Evolutionary conservation across 495 filamentous ascomycete species (phyloP), one percentile per base, ranked within the genome.

Genomic region (Emericellopsis terricola): DNA sequence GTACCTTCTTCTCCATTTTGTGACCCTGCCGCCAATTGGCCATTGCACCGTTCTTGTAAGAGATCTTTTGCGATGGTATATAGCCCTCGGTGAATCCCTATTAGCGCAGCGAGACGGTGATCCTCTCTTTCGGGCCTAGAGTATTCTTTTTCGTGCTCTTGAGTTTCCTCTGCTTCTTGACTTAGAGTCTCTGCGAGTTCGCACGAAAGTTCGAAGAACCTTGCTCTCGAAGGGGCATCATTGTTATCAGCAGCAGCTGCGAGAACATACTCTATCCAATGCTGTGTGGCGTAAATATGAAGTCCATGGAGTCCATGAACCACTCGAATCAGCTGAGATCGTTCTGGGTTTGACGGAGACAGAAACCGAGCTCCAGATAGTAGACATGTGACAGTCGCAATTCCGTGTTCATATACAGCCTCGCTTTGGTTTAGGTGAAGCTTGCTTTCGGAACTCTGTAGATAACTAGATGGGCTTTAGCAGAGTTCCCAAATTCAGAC

Each of bases 261-360:
- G 10, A 50, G 34, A 7, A 50, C 3, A 33, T 47, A 48, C 10
- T 50, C 47, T 8, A 33, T 14, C 50, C 50, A 53, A 20, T 38
- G 46, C 18, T 51, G 45, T 2, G 33, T 41, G n/a, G 50, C 48
- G 28, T 49, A 53, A 8, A 41, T 21, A 19, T 50, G 41, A 27
- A 53, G 45, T 9, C 45, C 50, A 35, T 48, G 43, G 0, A 51
- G 15, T 6, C 47, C 50, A 32, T 36, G 38, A 20, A 48, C 3
- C 11, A 53, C 33, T 23, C 42, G 42, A 1, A 43, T 17, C 19
- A 26, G 29, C 17, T 37, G 29, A 7, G 16, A 9, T 4, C 27
- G 24, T 13, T 30, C 20, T 1, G 13, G 1, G 27, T 36, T 38
- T 8, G 36, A 2, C 13, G 14, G 8, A 6, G 18, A 11, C 26